A percentile compares a stretch with the other conserved stretches of the same genome.
These are phyloP conservation scores for Secale cereale DNA, from an alignment of 176 grass and related monocot species.

Conservation along the genomic window DNA sequence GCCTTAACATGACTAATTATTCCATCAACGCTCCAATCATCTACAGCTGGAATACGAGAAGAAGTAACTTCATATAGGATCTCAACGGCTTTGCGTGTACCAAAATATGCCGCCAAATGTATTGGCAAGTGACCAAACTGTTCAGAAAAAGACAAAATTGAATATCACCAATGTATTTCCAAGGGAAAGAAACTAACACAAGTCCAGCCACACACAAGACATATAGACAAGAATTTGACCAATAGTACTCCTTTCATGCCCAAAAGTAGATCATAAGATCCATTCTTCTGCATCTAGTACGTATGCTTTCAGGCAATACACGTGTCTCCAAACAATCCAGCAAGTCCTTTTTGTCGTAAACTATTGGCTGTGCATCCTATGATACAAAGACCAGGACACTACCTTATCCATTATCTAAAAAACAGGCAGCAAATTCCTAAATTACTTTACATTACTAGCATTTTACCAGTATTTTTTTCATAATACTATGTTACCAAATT, in stretches of 20 bases:
- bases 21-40: not conserved
- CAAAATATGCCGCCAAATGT: not conserved
- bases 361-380: not conserved
- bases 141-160: not conserved
- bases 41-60: not conserved
- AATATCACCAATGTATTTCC: not conserved
- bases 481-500: too few relatives aligned
- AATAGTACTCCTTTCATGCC: not conserved
- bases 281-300: too few relatives aligned
- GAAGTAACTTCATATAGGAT: slow-evolving; percentile 4
- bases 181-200: not conserved
- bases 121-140: not conserved
- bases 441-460: not conserved
- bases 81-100: not conserved
- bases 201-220: not conserved
- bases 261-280: not conserved
- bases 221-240: not conserved
- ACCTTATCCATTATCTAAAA: not conserved
- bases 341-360: not conserved
- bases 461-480: not conserved
- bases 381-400: not conserved
- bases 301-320: not conserved
- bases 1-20: not conserved
- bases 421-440: not conserved
- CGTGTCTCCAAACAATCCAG: not conserved